Base-by-base conservation (phyloP, 768 basidiomycete genomes). In the Mycena leptocephala region DNA sequence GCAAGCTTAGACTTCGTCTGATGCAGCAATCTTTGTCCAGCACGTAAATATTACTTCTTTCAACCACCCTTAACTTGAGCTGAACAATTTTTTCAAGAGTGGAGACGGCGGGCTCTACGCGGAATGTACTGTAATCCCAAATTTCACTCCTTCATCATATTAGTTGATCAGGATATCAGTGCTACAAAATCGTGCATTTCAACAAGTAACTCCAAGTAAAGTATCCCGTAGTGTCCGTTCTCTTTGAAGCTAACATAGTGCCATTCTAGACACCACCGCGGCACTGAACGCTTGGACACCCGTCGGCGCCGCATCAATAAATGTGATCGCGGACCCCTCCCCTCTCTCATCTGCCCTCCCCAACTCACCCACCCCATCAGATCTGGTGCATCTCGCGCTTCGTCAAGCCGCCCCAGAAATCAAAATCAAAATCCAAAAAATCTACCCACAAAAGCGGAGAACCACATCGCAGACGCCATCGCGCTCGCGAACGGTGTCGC, bases 101-200 rank as follows among this genome's bases (percentile, higher is more conserved):
- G 92, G 92, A 24, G 93, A 94, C 74, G 93, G 93, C 39, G 93
- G 93, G 2, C 81, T 94, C n/a, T 93, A 94, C 63, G 93, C 88
- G 5, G 93, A 93, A 82, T 80, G 92, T 92, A 63, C 62, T 86
- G 81, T 20, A n/a, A 20, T 7, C 13, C 20, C 7, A 7, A 3
- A n/a, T n/a, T n/a, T n/a, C n/a, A n/a, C n/a, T n/a, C n/a, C n/a
- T 37, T n/a, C 35, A 24, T 61, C 16, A 22, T 30, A n/a, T 7
- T 16, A 2, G 10, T 11, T 61, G n/a, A 61, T 24, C 14, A 16
- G 10, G 16, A 37, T n/a, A 14, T 24, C 33, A 93, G 92, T 93
- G n/a, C 86, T 94, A 3, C 93, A 91, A 81, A 94, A 94, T 79
- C 86, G 93, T 24, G 93, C 93, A 2, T 93, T 94, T 81, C 93